Evolutionary conservation across 106 monocot genomes (phyloP).

Genomic region (Alisma plantagoaquatica): DNA sequence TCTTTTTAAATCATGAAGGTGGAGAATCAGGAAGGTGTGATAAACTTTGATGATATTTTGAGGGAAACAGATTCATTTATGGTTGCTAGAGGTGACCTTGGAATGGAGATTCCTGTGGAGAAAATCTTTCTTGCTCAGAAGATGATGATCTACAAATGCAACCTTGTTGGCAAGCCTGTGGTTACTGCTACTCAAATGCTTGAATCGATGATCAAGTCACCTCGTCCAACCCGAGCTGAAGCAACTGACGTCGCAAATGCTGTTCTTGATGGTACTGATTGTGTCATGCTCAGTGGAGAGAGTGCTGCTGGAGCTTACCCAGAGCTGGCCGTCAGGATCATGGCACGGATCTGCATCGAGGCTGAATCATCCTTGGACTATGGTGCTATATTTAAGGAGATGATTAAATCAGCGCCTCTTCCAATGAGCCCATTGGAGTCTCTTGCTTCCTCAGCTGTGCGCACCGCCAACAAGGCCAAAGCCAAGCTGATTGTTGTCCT

Average conservation of each 20-base stretch:
- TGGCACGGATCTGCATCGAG: conserved; percentile 31
- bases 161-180: conserved; percentile 31
- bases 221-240: conserved; percentile 30
- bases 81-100: conserved; percentile 33
- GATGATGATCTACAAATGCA: conserved; percentile 53
- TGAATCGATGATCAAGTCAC: conserved; percentile 45
- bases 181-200: conserved; percentile 36
- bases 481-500: conserved; percentile 27
- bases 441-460: conserved; percentile 32
- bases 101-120: conserved; percentile 34
- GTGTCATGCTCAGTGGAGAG: conserved; percentile 36
- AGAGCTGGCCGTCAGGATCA: conserved; percentile 29
- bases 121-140: conserved; percentile 39
- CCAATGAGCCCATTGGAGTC: conserved; percentile 37
- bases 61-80: conserved; percentile 29
- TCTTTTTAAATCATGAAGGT: conserved; percentile 14
- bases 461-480: conserved; percentile 25
- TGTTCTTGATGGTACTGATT: conserved; percentile 33
- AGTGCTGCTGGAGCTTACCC: conserved; percentile 38
- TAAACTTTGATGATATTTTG: conserved; percentile 33
- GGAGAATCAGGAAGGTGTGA: conserved; percentile 33
- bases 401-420: conserved; percentile 19
- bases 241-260: conserved; percentile 37
- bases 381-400: conserved; percentile 27
- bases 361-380: conserved; percentile 38